Conservation (phyloP, 1,284 basidiomycete species). For the Cryptococcus maquisensis region DNA sequence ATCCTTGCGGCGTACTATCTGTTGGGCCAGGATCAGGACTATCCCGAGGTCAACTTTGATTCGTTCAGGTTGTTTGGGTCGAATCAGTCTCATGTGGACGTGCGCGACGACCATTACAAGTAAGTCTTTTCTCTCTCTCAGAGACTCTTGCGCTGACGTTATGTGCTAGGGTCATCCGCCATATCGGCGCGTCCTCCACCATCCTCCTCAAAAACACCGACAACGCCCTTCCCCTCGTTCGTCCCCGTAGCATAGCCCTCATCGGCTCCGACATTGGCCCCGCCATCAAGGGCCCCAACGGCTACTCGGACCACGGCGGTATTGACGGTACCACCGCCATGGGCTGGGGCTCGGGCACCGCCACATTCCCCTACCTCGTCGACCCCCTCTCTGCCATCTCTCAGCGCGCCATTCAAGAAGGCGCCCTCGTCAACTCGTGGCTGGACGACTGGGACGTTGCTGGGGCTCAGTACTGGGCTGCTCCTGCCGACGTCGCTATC, state of each 20-base stretch:
- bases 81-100: constrained; percentile 61
- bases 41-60: constrained; percentile 51
- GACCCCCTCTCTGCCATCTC: constrained; percentile 68
- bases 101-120: constrained; percentile 67
- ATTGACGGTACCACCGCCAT: constrained; percentile 63
- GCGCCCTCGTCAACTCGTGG: constrained; percentile 51
- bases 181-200: constrained; percentile 68
- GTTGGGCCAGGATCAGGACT: constrained; percentile 59
- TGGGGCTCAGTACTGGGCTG: constrained; percentile 55
- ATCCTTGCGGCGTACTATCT: constrained; percentile 63
- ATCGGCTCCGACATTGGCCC: constrained; percentile 69
- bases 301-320: constrained; percentile 58
- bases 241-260: constrained; percentile 53
- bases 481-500: constrained; percentile 59
- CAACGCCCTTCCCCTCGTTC: constrained; percentile 57
- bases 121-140: not conserved
- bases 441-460: constrained; percentile 63
- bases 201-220: constrained; percentile 69
- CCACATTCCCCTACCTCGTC: constrained; percentile 53
- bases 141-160: not conserved
- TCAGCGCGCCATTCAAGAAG: constrained; percentile 54
- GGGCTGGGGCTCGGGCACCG: constrained; percentile 72
- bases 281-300: constrained; percentile 64
- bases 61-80: constrained; percentile 4
- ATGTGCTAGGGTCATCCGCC: constrained; percentile 57